phyloP scores from a whole-genome alignment of 345 rosid species.

The Populus deltoides region DNA sequence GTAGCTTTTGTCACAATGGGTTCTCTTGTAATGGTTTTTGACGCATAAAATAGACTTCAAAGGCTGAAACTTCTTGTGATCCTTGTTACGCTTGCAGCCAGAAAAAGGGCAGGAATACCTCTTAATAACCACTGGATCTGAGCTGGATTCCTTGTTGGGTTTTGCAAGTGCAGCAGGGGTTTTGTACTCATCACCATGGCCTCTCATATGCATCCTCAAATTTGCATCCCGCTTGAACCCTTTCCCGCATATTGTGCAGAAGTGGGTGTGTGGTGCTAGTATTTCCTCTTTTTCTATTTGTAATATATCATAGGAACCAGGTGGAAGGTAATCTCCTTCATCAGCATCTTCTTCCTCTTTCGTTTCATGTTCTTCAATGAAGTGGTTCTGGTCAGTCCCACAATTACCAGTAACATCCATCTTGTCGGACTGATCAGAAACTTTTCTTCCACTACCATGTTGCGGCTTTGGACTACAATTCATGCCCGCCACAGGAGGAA shows the following conservation, averaged over 20 bases:
- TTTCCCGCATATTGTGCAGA: constrained; percentile 94
- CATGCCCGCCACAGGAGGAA: constrained; percentile 39
- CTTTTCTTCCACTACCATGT: constrained; percentile 32
- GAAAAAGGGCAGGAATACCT: constrained; percentile 93
- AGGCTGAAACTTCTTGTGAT: constrained; percentile 94
- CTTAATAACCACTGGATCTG: constrained; percentile 66
- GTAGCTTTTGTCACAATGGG: constrained; percentile 94
- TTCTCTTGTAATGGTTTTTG: constrained; percentile 93
- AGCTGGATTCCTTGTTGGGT: constrained; percentile 64
- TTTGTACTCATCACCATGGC: constrained; percentile 97
- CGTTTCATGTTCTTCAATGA: constrained; percentile 64
- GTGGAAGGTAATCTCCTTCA: constrained; percentile 89
- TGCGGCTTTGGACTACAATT: constrained; percentile 40
- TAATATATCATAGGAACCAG: constrained; percentile 86
- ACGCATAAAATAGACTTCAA: constrained; percentile 87
- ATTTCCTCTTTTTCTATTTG: constrained; percentile 97
- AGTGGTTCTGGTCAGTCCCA: constrained; percentile 39
- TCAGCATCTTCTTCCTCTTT: constrained; percentile 93
- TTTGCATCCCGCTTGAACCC: constrained; percentile 98
- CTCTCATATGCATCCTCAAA: constrained; percentile 98
- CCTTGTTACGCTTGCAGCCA: constrained; percentile 97
- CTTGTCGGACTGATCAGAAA: constrained; percentile 40
- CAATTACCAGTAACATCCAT: constrained; percentile 29
- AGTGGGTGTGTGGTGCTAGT: constrained; percentile 96
- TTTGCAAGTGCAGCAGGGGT: constrained; percentile 91